Conservation (phyloP, 225 moss, liverwort and hornwort genomes). For the Bryum argenteum region DNA sequence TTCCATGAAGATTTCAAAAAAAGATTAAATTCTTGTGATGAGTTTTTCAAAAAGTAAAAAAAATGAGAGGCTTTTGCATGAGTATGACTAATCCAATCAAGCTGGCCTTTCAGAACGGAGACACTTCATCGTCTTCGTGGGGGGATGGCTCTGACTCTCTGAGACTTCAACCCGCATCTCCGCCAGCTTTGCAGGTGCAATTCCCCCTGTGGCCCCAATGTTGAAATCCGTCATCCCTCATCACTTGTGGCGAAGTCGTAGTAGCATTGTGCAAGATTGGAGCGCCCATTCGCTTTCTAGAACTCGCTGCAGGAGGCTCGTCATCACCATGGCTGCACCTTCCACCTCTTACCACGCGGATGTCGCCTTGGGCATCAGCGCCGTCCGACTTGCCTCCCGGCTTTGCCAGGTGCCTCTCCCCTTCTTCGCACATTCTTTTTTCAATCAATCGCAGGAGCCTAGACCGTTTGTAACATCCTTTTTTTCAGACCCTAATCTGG, state of each 20-base stretch:
- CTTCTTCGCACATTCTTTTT: no score
- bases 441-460: no score
- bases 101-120: no score
- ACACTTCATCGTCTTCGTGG: no score
- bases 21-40: no score
- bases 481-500: no score
- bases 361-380: constrained; percentile 68
- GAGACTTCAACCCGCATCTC: not conserved
- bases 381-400: constrained; percentile 83
- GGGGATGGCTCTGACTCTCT: no score
- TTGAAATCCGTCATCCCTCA: constrained; percentile 24
- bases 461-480: no score
- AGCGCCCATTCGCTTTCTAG: constrained; percentile 8
- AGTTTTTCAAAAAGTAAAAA: no score
- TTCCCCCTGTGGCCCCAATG: not conserved
- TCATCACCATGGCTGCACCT: constrained; percentile 37
- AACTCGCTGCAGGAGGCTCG: constrained; percentile 6
- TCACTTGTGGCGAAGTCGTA: constrained; percentile 21
- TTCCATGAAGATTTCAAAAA: no score
- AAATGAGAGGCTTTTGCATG: no score
- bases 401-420: constrained; percentile 61
- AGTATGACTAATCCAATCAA: no score
- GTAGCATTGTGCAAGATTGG: constrained; percentile 20
- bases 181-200: not conserved
- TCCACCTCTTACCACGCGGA: constrained; percentile 46